Conservation (phyloP, 2,329 filamentous ascomycete species). For the Pestalotiopsis sp. region DNA sequence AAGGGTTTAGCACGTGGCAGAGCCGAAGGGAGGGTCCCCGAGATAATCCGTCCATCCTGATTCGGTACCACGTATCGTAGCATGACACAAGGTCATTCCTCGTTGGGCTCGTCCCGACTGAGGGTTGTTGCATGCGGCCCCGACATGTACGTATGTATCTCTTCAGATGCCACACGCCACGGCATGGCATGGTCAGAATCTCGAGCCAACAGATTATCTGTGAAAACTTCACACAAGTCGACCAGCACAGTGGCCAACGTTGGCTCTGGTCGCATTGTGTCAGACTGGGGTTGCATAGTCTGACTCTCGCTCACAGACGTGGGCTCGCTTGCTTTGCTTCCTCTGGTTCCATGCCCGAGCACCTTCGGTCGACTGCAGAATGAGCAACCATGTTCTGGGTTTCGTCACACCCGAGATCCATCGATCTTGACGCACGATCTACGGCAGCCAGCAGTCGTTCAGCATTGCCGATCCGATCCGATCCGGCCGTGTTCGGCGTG, state of each 20-base stretch:
- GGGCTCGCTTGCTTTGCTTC: neutral
- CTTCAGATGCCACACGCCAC: neutral
- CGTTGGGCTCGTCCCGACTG: neutral
- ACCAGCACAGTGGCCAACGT: neutral
- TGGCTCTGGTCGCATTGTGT: neutral
- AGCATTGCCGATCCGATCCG: slow-evolving; percentile 11
- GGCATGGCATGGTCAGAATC: neutral
- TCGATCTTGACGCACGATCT: neutral
- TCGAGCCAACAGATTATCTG: neutral
- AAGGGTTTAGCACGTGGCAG: slow-evolving; percentile 5
- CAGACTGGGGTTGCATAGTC: neutral
- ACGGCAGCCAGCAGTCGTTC: neutral
- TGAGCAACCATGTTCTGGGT: neutral
- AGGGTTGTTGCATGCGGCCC: neutral
- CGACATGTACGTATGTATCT: neutral
- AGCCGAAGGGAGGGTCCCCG: neutral
- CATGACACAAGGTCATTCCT: neutral
- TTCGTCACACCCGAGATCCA: neutral
- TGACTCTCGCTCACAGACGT: neutral
- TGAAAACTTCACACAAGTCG: neutral
- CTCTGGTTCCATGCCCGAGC: neutral
- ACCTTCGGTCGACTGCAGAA: slow-evolving; percentile 7
- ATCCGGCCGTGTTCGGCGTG: slow-evolving; percentile 12
- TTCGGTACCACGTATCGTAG: neutral
- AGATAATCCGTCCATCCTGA: neutral